Evolutionary conservation across 1,139 yeast species (phyloP), one percentile per base, ranked within the genome.

Genomic region (Pichia inconspicua): DNA sequence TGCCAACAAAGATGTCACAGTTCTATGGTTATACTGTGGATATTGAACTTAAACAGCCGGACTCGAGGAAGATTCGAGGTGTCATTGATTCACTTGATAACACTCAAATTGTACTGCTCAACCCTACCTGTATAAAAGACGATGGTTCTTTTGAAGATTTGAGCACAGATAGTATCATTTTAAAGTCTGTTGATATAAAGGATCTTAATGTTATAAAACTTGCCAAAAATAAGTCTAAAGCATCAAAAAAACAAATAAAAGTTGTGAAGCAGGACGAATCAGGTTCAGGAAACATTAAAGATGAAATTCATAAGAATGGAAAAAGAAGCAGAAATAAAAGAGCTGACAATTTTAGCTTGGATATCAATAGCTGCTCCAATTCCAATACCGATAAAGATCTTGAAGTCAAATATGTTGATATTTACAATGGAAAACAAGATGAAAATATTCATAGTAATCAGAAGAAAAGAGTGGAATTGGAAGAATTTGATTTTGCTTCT

Each of bases 401-500:
- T n/a, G 46, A 47, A 25, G 46, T 48, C 4, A 45, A 50, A 35
- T 48, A 43, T 32, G 48, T 49, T 25, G 50, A 40, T 28, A 27
- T 44, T 25, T 46, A 45, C 28, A 47, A 40, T n/a, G 45, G 44
- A 12, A 42, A 40, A 17, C 45, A 53, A 9, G 14, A 45, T 15
- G 25, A 34, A 28, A n/a, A 22, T 14, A 5, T 2, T 10, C 8
- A 9, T 5, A 37, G 2, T 10, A 37, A 22, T 22, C 17, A 37
- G 15, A 75, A 75, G 5, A 61, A 67, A 17, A 68, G 72, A 45
- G 74, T 79, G 53, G 77, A 77, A 55, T 57, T 69, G 30, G 79
- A 74, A 25, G 97, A 89, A 54, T 90, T 90, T 67, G 97, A 90
- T 64, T 90, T 90, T 65, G 87, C 80, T 51, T 84, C 89, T 11